These are phyloP conservation scores for Magnaporthales sp. DNA, from an alignment of 2,329 filamentous ascomycete species.

Conservation along the genomic window DNA sequence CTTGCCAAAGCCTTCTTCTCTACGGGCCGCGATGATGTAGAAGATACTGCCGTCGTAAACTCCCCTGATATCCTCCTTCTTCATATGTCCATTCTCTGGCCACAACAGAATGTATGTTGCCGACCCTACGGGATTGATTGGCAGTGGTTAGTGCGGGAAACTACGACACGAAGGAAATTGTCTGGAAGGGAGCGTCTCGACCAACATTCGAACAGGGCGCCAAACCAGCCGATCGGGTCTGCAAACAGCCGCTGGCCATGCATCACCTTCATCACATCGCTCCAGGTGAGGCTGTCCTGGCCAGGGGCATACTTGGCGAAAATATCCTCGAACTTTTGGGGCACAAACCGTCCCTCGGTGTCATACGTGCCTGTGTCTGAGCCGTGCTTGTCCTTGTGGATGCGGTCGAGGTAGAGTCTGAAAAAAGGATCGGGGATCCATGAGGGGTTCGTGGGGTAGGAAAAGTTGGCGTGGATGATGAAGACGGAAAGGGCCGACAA, in stretches of 20 bases:
- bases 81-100: not conserved
- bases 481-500: not conserved
- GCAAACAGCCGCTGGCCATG: not conserved
- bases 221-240: not conserved
- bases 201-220: not conserved
- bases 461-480: conserved; percentile 1
- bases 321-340: conserved; percentile 41
- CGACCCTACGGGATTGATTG: not conserved
- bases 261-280: not conserved
- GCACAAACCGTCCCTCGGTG: conserved; percentile 37
- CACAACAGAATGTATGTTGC: not conserved
- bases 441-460: not conserved
- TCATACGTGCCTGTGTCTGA: conserved; percentile 33
- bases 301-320: conserved; percentile 30
- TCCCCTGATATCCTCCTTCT: not conserved
- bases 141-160: not conserved
- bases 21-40: not conserved
- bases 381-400: conserved; percentile 36
- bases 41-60: not conserved
- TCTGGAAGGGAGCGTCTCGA: not conserved
- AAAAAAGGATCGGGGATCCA: not conserved
- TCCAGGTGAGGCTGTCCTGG: not conserved
- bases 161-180: not conserved
- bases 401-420: conserved; percentile 22
- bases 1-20: not conserved